Base-by-base conservation (phyloP, 768 basidiomycete genomes). In the Paxillus ammoniavirescens region DNA sequence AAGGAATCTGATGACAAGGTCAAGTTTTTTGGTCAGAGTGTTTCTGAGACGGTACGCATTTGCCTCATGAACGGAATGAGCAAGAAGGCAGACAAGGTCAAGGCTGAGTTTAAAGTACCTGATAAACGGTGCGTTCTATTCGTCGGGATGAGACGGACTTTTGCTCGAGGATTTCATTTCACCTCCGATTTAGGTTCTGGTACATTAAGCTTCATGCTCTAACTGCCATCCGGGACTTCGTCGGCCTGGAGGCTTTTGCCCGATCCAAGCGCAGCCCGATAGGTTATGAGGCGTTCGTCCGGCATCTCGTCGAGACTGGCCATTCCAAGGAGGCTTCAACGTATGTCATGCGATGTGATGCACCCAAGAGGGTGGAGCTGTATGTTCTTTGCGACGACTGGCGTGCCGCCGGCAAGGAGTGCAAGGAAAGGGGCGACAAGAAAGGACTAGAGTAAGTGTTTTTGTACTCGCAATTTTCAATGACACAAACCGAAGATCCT, bases 361-460 rank as follows among this genome's bases (percentile, higher is more conserved):
- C 84, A 1, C 86, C 83, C 23, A 86, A 83, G 60, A 79, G 93
- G 21, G 83, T 88, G 4, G 94, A 98, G 53, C 72, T 99, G 40
- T 99, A 92, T 63, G 87, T 94, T 21, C 78, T 84, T 56, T 97
- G 93, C 62, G 89, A 89, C 3, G 96, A 97, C 52, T 97, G 93
- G 93, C 80, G 85, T 37, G 75, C 82, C 66, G 95, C 94, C 0
- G 95, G 88, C 1, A 85, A 82, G 64, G 90, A 93, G 60, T 96
- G 92, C 69, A 96, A 93, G 69, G 92, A 95, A 47, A 77, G 91
- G 26, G 85, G 86, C 1, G 93, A 99, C 67, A 89, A 87, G 69
- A 82, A 79, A 7, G 88, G 84, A 59, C 69, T 98, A 31, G 87
- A 91, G 96, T 97, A 67, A 66, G 93, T 82, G 4, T 37, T 5